Evolutionary conservation across 1,139 yeast genomes (phyloP), one percentile per base, ranked within the genome.

Genomic region (Fermentozyma sake): DNA sequence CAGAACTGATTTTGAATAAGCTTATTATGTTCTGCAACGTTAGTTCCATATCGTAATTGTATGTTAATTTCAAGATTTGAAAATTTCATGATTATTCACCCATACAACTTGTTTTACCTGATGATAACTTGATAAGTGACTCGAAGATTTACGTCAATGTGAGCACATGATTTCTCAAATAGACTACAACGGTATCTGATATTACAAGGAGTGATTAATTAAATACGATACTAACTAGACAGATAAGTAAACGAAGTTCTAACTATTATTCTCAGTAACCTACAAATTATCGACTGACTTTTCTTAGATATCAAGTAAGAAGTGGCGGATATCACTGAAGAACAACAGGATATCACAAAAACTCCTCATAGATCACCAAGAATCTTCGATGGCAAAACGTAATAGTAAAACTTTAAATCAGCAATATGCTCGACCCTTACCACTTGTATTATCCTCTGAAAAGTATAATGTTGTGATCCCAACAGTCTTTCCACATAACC

Each of bases 131-230:
- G 74, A 70, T 72, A 77, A 61, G 73, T 68, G 63, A 71, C 80
- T 72, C 62, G 75, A 75, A 72, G 79, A 56, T 61, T 50, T 39
- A 46, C 46, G 39, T 66, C 79, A 45, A 50, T 79, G 87, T 76
- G 75, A 72, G 85, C 82, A 73, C 81, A 73, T 61, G 79, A 74
- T 75, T 76, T 76, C 80, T 77, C 81, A 27, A 77, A 78, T 75
- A 79, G 96, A 89, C 97, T 87, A 87, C 96, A 87, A 87, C 97
- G 97, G 97, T 87, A 87, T 87, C 97, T 87, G 97, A 87, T 37
- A 37, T 31, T 25, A 21, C 17, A 12, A 16, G 6, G n/a, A 9
- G 10, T 14, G 18, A 18, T 7, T 18, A 12, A 8, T 14, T 18
- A 12, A n/a, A 7, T 13, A 16, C 20, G 19, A 20, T 15, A 25